Base-by-base conservation (phyloP, 2,329 filamentous ascomycete species). In the Fusarium napiforme region DNA sequence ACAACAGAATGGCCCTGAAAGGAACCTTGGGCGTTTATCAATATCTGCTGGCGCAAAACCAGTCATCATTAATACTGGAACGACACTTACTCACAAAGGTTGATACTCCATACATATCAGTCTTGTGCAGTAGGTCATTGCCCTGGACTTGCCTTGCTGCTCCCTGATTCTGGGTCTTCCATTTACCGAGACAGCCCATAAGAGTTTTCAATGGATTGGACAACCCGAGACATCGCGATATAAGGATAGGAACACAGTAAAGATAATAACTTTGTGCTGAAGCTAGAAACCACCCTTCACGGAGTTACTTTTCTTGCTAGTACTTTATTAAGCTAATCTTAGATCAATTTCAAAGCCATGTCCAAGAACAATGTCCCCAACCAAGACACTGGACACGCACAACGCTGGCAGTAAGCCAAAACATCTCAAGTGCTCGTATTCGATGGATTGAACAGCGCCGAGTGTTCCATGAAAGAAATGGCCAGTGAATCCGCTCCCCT, bases 241-340 rank as follows among this genome's bases (percentile, higher is more conserved):
- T 6, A 16, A 32, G 9, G 9, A 49, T 9, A 7, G 4, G 0
- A 18, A 21, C n/a, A 9, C 21, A 5, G 7, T 3, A 4, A 7
- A 12, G 10, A 18, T 10, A 9, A 9, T 12, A 3, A 1, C n/a
- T n/a, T 19, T 9, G 8, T n/a, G 7, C 21, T 7, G 9, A 7
- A 49, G 4, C 15, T 18, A 32, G 14, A n/a, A 16, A n/a, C 15
- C n/a, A 12, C 30, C 9, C 15, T 5, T 32, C 2, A 32, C 5
- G 10, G 15, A 18, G 5, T 18, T 18, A 9, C 6, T 18, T 12
- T 11, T n/a, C 21, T 10, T 21, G 21, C 15, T 9, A 30, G 14
- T 2, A 30, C 11, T n/a, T 12, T 10, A 18, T 32, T 1, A 18
- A 18, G 21, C 28, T 10, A 2, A 32, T 49, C 28, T 26, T 11